Evolutionary conservation across 331 rosid genomes (phyloP), one percentile per base, ranked within the genome.

Genomic region (Erythrophleum ivorense): DNA sequence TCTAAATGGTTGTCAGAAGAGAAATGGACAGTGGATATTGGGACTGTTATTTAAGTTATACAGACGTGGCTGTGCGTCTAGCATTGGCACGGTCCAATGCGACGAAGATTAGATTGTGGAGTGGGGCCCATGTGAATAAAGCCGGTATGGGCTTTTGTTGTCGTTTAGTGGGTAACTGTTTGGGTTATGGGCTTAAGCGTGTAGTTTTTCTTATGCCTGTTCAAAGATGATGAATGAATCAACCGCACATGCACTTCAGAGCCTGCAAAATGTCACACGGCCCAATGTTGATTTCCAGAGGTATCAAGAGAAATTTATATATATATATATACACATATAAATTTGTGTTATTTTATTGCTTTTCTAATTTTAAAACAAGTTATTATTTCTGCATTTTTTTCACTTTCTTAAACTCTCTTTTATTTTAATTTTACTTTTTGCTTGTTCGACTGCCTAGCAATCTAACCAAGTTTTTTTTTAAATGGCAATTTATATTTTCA

Each of bases 101-200:
- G 12, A 15, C 9, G 52, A 43, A 77, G 52, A 66, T 67, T 2
- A 18, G 70, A 41, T 19, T 45, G 46, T 14, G 29, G 2, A 18
- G 60, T 77, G 81, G 83, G 80, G 50, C 60, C 73, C 46, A 54
- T 0, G 3, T 19, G 9, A 45, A 69, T 43, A 43, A 2, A 19
- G 38, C 38, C 2, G 18, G 19, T 10, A 85, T 85, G 88, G 88
- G 83, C 80, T 82, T 48, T 24, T n/a, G 50, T 52, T 76, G 79
- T 71, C 84, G 48, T 24, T 63, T 74, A 55, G 69, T 14, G 50
- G 36, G 48, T 4, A 48, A 41, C 49, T n/a, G 16, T 68, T 50
- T 4, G 15, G 14, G 75, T 49, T 45, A 31, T 82, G 85, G 82
- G 85, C 82, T 82, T 24, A 40, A 18, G 8, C n/a, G 36, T 73